phyloP scores from a whole-genome alignment of 805 yeast species.

The Barnettozyma sucrosica region DNA sequence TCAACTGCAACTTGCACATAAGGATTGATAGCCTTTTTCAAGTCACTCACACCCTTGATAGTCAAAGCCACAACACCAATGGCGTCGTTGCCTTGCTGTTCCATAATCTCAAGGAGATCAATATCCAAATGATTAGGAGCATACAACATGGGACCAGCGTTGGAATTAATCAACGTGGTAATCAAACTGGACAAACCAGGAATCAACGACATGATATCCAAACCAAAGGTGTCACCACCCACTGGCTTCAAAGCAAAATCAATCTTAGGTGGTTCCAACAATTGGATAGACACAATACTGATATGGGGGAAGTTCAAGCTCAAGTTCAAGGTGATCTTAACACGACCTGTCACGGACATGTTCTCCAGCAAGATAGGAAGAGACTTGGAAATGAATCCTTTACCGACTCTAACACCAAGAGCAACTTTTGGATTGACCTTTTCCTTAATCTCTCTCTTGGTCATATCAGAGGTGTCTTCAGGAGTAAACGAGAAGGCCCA shows the following conservation, averaged over 20 bases:
- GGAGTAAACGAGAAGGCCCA: conserved; percentile 82
- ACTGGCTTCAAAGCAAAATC: conserved; percentile 80
- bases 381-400: conserved; percentile 69
- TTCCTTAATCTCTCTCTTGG: conserved; percentile 62
- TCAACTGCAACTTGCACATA: conserved; percentile 44
- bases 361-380: conserved; percentile 77
- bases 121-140: conserved; percentile 78
- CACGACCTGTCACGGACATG: conserved; percentile 68
- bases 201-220: conserved; percentile 77
- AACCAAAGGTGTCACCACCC: conserved; percentile 84
- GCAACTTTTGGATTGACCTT: conserved; percentile 78
- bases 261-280: conserved; percentile 72
- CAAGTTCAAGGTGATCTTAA: conserved; percentile 58
- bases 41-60: conserved; percentile 44
- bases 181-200: conserved; percentile 77
- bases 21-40: conserved; percentile 53
- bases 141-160: conserved; percentile 69
- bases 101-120: conserved; percentile 67
- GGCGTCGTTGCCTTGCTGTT: conserved; percentile 58
- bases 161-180: conserved; percentile 61
- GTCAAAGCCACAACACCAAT: conserved; percentile 65
- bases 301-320: conserved; percentile 73
- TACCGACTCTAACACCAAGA: conserved; percentile 74
- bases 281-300: conserved; percentile 60
- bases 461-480: conserved; percentile 78